Conservation (phyloP, 2,329 filamentous ascomycete species). For the Aphanoascus verrucosus region DNA sequence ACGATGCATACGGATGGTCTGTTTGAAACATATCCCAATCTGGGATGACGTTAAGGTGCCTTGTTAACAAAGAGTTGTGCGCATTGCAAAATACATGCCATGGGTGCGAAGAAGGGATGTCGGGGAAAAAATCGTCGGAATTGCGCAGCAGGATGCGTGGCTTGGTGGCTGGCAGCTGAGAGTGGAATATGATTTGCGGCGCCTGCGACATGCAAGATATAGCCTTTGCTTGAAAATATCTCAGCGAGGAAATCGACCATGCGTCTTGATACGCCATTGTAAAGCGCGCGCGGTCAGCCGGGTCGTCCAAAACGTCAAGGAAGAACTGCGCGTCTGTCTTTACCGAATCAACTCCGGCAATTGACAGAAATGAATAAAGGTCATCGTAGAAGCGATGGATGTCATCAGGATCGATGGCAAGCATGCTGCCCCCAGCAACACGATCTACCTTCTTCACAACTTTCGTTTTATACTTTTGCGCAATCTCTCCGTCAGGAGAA, state of each 20-base stretch:
- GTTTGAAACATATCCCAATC: conserved; percentile 74
- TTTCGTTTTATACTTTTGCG: conserved; percentile 64
- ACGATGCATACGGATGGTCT: conserved; percentile 58
- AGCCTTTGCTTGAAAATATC: conserved; percentile 63
- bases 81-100: conserved; percentile 97
- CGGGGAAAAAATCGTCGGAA: conserved; percentile 82
- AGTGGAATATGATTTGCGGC: conserved; percentile 76
- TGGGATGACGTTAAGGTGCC: conserved; percentile 75
- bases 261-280: conserved; percentile 71
- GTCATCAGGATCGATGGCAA: conserved; percentile 63
- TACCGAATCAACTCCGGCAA: conserved; percentile 68
- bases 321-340: conserved; percentile 93
- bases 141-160: conserved; percentile 69
- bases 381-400: conserved; percentile 71
- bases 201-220: conserved; percentile 94
- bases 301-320: conserved; percentile 61
- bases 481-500: conserved; percentile 61
- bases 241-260: conserved; percentile 68
- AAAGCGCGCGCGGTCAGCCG: conserved; percentile 59
- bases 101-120: conserved; percentile 66
- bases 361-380: conserved; percentile 73
- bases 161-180: conserved; percentile 65
- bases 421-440: conserved; percentile 53
- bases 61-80: conserved; percentile 71
- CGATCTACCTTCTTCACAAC: conserved; percentile 46